Evolutionary conservation across 208 protist genomes (phyloP).

Genomic region (Tritrichomonas foetus): DNA sequence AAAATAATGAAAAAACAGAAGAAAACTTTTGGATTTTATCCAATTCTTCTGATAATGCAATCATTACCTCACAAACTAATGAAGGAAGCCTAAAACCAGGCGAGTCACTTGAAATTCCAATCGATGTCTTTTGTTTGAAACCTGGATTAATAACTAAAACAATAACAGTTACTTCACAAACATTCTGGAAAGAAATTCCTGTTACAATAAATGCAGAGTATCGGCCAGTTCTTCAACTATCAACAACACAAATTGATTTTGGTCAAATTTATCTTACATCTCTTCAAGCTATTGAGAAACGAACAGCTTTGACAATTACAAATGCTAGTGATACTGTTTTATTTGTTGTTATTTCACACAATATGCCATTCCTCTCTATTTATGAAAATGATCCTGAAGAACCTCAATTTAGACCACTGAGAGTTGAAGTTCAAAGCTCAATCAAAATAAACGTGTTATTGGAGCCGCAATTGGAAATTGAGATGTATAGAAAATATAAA

Average conservation of each 20-base stretch:
- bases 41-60: not conserved
- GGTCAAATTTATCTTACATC: not conserved
- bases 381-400: not conserved
- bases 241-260: constrained; percentile 9
- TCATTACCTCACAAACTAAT: not conserved
- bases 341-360: not conserved
- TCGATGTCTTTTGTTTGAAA: not conserved
- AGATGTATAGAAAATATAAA: not conserved
- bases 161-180: not conserved
- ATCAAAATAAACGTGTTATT: not conserved
- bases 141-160: not conserved
- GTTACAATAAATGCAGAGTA: not conserved
- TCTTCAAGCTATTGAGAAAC: not conserved
- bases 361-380: not conserved
- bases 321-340: not conserved
- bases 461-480: not conserved
- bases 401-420: not conserved
- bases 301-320: not conserved
- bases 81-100: not conserved
- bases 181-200: too few species aligned
- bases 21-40: not conserved
- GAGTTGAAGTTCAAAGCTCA: not conserved
- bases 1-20: not conserved
- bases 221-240: not conserved
- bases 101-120: not conserved